Conservation (phyloP, 1,284 basidiomycete species). For the Ustilago trichophora region DNA sequence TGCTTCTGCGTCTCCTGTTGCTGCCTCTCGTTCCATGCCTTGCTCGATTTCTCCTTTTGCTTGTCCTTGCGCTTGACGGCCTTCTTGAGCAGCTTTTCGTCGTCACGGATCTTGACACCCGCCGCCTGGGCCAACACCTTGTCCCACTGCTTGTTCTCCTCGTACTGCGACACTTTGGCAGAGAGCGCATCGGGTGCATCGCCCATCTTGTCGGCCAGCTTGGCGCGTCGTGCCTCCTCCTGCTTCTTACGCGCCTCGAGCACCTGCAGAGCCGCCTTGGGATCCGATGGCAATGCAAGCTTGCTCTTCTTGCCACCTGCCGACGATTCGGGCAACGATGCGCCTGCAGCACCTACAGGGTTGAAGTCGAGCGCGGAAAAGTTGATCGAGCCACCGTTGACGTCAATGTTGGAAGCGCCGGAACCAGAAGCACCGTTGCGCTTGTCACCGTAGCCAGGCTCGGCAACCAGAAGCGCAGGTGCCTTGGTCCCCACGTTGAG, state of each 20-base stretch:
- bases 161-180: constrained; percentile 34
- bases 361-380: constrained; percentile 53
- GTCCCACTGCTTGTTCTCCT: constrained; percentile 59
- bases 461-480: constrained; percentile 50
- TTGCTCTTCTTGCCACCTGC: constrained; percentile 50
- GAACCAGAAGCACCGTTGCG: constrained; percentile 13
- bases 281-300: constrained; percentile 58
- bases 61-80: constrained; percentile 61
- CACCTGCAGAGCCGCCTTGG: constrained; percentile 61
- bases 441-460: constrained; percentile 39
- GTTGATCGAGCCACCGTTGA: constrained; percentile 38
- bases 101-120: constrained; percentile 64
- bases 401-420: constrained; percentile 22
- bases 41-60: constrained; percentile 58
- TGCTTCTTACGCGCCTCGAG: constrained; percentile 58
- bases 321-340: constrained; percentile 14
- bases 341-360: constrained; percentile 30
- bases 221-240: constrained; percentile 44
- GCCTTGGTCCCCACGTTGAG: constrained; percentile 41
- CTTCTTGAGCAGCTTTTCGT: constrained; percentile 62
- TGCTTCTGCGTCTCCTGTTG: constrained; percentile 49
- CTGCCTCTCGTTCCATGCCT: constrained; percentile 59
- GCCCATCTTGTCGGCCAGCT: constrained; percentile 39
- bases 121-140: constrained; percentile 58
- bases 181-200: constrained; percentile 44